Base-by-base conservation (phyloP, 345 rosid genomes). In the Mercurialis annua region DNA sequence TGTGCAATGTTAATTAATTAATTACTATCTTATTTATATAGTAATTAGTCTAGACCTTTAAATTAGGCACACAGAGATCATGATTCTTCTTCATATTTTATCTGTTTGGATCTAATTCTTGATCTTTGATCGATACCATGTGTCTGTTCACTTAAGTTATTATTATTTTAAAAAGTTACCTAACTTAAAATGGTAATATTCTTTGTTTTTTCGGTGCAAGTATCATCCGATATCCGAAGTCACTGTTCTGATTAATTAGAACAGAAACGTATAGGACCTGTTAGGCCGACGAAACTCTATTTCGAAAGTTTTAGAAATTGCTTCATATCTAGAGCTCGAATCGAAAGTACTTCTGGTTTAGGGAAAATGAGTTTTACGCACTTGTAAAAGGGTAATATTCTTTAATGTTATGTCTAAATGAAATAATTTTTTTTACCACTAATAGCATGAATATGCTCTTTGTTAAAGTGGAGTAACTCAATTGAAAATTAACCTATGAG, bases 31-130 rank as follows among this genome's bases (percentile, higher is more conserved):
- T 0, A 48, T 47, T n/a, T n/a, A n/a, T n/a, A n/a, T n/a, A n/a
- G 43, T 48, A 17, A 47, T 36, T 34, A 26, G 55, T 48, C 50
- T 34, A 34, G 46, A 61, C 50, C 54, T 55, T 53, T 31, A 23
- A 70, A 47, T 65, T 48, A 64, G 21, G 66, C 68, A 51, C 34
- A 64, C 24, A 17, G 27, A 9, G 30, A 36, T 30, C 60, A 59
- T 46, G 60, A 74, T 70, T 78, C 76, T 70, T 78, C 76, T 49
- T 38, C 64, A 59, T 64, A 30, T 54, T 47, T 66, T 65, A 33
- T 34, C 59, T 64, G 51, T 59, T 66, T 62, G 73, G 59, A 62
- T 68, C 81, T 68, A 64, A 74, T 74, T 73, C 81, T 67, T 68
- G 50, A 63, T 33, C 34, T 40, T 38, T 10, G 44, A 40, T 23